Evolutionary conservation across 768 basidiomycete genomes (phyloP), one percentile per base, ranked within the genome.

Genomic region (Antrodiella citrinella): DNA sequence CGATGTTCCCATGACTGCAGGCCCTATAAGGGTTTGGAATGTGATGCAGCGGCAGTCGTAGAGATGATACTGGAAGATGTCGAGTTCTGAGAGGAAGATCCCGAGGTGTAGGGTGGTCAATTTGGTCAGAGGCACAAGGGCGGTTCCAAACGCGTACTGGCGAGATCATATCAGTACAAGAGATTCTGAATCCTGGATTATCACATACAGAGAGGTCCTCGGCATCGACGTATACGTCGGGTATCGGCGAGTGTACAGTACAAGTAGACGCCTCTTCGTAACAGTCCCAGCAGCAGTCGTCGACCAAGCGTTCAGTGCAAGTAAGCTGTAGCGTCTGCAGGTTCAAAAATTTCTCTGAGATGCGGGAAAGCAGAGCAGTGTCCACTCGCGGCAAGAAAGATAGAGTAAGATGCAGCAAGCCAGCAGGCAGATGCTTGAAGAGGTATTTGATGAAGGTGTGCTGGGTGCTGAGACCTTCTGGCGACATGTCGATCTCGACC

Each of bases 171-270:
- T n/a, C n/a, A n/a, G n/a, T n/a, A n/a, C n/a, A n/a, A n/a, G n/a
- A n/a, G n/a, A n/a, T n/a, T n/a, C n/a, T n/a, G n/a, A n/a, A n/a
- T n/a, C n/a, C n/a, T n/a, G n/a, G n/a, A n/a, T n/a, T n/a, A n/a
- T n/a, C 20, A 67, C 81, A 62, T 64, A 87, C 86, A 48, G 76
- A 74, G 50, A 87, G 67, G 11, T 65, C 62, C 43, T 65, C 57
- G 5, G 66, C 70, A 22, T 71, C 67, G 13, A 62, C 48, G 56
- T 71, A 81, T 22, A 72, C 60, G 15, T 76, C 74, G 4, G 78
- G 78, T 49, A 87, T 69, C 0, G 84, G 84, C 4, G 84, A 87
- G 62, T 86, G 83, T 2, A 72, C 52, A 21, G 72, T 71, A 45
- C 72, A 69, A 7, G 66, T 71, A 21, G 78, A 66, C 44, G 76